phyloP scores from a whole-genome alignment of 345 rosid genomes.

The Brassica carinata region DNA sequence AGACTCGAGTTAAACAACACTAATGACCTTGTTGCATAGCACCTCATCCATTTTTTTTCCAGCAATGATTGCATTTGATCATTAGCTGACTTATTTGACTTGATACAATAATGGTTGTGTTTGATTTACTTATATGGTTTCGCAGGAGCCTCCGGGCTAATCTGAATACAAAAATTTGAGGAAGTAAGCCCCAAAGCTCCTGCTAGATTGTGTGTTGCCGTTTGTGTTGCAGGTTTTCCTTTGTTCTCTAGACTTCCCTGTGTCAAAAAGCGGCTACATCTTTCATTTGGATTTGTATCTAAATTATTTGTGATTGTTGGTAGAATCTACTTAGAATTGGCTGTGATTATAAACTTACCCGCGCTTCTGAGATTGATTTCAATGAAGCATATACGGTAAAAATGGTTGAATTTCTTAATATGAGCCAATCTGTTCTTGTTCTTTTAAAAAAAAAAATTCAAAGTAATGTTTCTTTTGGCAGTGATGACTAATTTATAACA shows the following conservation, averaged over 20 bases:
- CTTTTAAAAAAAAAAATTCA: background rate
- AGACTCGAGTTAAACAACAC: background rate
- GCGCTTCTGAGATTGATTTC: background rate
- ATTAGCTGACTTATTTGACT: no score
- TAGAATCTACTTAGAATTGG: background rate
- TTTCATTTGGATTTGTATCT: background rate
- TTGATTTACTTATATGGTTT: background rate
- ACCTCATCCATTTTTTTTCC: background rate
- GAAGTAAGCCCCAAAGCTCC: slow-evolving; percentile 43
- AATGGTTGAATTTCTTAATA: background rate
- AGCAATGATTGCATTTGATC: no score
- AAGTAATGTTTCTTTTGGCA: slow-evolving; percentile 28
- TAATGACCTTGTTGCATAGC: background rate
- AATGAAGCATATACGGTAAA: background rate
- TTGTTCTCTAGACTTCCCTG: slow-evolving; percentile 23
- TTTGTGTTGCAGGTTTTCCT: slow-evolving; percentile 70
- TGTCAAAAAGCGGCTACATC: slow-evolving; percentile 36
- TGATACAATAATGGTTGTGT: background rate
- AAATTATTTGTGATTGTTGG: background rate
- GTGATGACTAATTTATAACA: slow-evolving; percentile 48
- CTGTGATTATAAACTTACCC: background rate
- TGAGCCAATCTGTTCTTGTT: background rate
- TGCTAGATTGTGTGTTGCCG: slow-evolving; percentile 43
- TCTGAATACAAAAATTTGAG: slow-evolving; percentile 40
- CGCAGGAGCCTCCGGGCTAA: slow-evolving; percentile 61